phyloP scores from a whole-genome alignment of 306 rosid genomes.

The Elaeagnus macrophylla region DNA sequence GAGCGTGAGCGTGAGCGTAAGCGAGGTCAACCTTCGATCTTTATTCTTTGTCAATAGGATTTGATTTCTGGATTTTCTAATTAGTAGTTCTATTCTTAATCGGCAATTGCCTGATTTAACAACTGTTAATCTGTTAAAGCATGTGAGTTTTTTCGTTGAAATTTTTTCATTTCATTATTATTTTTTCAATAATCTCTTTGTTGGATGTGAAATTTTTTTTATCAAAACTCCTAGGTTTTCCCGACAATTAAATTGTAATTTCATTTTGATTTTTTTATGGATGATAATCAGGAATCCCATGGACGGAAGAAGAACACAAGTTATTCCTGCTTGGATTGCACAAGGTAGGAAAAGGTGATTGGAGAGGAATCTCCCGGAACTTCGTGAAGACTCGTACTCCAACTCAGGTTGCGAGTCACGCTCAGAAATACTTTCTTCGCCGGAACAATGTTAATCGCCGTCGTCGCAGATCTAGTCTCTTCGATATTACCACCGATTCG shows the following conservation, averaged over 20 bases:
- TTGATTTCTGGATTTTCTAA: not conserved
- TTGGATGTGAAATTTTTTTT: not conserved
- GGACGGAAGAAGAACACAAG: constrained; percentile 99
- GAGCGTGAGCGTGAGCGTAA: constrained; percentile 96
- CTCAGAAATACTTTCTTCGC: constrained; percentile 94
- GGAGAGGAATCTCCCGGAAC: constrained; percentile 96
- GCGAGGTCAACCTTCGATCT: constrained; percentile 57
- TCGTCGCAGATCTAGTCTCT: constrained; percentile 98
- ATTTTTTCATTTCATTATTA: not conserved
- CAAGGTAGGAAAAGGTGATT: constrained; percentile 95
- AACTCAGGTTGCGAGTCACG: constrained; percentile 97
- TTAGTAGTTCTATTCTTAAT: not conserved
- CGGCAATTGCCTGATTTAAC: not conserved
- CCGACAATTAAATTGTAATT: not conserved
- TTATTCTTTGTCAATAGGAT: not conserved
- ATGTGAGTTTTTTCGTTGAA: not conserved
- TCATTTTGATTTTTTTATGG: not conserved
- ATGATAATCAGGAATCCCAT: constrained; percentile 74
- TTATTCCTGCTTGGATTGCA: constrained; percentile 81
- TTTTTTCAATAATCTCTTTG: not conserved
- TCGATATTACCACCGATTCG: constrained; percentile 90
- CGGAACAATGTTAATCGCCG: constrained; percentile 91
- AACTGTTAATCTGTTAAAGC: not conserved
- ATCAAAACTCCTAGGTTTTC: not conserved
- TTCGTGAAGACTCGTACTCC: constrained; percentile 97